Conservation (phyloP, 2,329 filamentous ascomycete genomes). For the Fusarium virguliforme region DNA sequence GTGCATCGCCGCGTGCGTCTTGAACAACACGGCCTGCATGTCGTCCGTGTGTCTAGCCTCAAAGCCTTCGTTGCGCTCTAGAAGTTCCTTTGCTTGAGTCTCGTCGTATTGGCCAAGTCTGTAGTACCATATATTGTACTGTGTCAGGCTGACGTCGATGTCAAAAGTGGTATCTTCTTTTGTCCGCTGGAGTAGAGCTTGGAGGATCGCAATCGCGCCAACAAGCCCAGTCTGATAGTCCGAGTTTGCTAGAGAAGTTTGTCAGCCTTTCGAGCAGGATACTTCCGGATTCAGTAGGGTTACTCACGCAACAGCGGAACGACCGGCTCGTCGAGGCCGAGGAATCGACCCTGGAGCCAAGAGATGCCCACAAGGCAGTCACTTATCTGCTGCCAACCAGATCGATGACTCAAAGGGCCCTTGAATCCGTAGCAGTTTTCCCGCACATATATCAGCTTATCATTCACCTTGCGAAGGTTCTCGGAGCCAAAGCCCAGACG, state of each 20-base stretch:
- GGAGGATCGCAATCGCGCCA: neutral
- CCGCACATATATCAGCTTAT: neutral
- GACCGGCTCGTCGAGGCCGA: neutral
- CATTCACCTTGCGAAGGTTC: neutral
- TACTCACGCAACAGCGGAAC: slow-evolving; percentile 3
- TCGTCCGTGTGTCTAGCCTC: neutral
- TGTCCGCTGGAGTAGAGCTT: slow-evolving; percentile 3
- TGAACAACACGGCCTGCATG: neutral
- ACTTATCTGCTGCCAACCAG: slow-evolving; percentile 5
- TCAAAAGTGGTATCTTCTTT: neutral
- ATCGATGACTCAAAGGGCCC: neutral
- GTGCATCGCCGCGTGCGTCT: slow-evolving; percentile 1
- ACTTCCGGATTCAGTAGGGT: too few species aligned
- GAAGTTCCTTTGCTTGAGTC: neutral
- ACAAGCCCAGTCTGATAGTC: slow-evolving; percentile 7
- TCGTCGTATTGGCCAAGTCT: slow-evolving; percentile 3
- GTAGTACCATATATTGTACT: slow-evolving; percentile 10
- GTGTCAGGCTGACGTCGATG: neutral
- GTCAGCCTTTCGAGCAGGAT: neutral
- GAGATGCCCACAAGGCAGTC: slow-evolving; percentile 7
- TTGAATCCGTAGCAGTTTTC: slow-evolving; percentile 8
- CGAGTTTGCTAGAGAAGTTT: neutral
- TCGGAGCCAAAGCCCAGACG: neutral
- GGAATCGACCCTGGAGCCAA: slow-evolving; percentile 3
- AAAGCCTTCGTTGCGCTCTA: slow-evolving; percentile 1